phyloP scores from a whole-genome alignment of 2,329 filamentous ascomycete genomes.

The Trichoderma sp. region DNA sequence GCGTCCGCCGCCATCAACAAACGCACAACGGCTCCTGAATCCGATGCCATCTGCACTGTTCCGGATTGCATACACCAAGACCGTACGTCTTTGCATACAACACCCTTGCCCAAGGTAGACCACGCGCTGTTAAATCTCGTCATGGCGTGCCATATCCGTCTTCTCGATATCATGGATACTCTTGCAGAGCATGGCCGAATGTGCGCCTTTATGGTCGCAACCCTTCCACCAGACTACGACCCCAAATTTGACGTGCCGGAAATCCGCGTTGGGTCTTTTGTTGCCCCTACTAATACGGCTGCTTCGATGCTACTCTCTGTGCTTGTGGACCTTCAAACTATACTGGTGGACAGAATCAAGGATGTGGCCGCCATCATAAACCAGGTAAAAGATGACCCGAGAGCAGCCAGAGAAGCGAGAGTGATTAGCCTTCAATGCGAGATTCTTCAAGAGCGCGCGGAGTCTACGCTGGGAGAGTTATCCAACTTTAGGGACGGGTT shows the following conservation, averaged over 20 bases:
- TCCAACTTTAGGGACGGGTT: conserved; percentile 8
- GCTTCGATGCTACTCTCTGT: conserved; percentile 34
- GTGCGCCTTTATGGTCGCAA: conserved; percentile 32
- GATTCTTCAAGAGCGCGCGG: conserved; percentile 25
- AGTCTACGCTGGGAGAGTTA: conserved; percentile 24
- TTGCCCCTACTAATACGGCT: conserved; percentile 33
- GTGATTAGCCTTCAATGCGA: conserved; percentile 31
- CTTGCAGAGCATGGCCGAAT: conserved; percentile 32
- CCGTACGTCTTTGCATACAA: conserved; percentile 20
- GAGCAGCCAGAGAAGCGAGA: conserved; percentile 23
- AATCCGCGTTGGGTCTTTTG: conserved; percentile 40
- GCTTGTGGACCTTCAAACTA: conserved; percentile 32
- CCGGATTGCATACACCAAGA: conserved; percentile 35
- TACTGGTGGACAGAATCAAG: conserved; percentile 23
- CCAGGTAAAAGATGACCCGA: neutral
- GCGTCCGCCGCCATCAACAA: conserved; percentile 25
- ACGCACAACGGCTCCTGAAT: neutral
- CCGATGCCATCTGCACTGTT: conserved; percentile 28
- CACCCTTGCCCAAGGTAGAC: conserved; percentile 28
- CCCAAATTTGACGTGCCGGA: conserved; percentile 39
- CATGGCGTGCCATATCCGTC: conserved; percentile 37
- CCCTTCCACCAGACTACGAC: conserved; percentile 28
- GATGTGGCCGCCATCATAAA: conserved; percentile 21
- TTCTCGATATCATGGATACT: conserved; percentile 38
- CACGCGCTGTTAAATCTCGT: conserved; percentile 37